These are phyloP conservation scores for Vigna unguiculata DNA, from an alignment of 306 rosid genomes.

Conservation along the genomic window DNA sequence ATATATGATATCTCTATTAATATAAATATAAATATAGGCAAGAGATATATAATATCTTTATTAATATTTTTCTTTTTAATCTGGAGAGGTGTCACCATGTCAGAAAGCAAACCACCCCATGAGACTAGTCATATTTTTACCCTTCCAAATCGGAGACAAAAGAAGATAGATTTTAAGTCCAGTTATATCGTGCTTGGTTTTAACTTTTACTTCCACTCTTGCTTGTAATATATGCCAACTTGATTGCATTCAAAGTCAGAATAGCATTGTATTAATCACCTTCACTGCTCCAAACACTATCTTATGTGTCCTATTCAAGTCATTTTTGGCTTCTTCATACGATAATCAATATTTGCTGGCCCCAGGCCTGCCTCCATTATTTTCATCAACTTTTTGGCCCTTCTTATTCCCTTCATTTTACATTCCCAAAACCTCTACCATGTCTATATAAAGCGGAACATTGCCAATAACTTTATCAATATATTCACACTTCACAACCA, in stretches of 20 bases:
- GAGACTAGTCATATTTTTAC: too few relatives aligned
- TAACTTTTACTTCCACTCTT: too few relatives aligned
- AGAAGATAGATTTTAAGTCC: too few relatives aligned
- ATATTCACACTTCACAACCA: background rate
- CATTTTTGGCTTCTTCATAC: conserved; percentile 42
- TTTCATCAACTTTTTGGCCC: background rate
- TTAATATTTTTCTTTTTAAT: too few relatives aligned
- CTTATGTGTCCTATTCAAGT: conserved; percentile 15
- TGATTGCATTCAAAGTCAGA: background rate
- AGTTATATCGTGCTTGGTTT: too few relatives aligned
- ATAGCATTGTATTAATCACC: conserved; percentile 18
- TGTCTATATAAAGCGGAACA: background rate
- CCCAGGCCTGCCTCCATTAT: background rate
- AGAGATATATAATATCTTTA: too few relatives aligned
- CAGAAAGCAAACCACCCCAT: too few relatives aligned
- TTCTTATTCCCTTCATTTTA: background rate
- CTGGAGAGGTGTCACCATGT: too few relatives aligned
- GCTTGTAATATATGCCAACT: background rate
- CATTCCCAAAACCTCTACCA: background rate
- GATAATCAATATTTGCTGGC: background rate
- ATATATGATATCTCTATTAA: too few relatives aligned
- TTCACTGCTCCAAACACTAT: background rate
- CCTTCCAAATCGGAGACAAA: too few relatives aligned
- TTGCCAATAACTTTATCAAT: background rate
- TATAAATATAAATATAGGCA: too few relatives aligned